Conservation (phyloP, 768 basidiomycete genomes). For the Rhodotorula toruloides region DNA sequence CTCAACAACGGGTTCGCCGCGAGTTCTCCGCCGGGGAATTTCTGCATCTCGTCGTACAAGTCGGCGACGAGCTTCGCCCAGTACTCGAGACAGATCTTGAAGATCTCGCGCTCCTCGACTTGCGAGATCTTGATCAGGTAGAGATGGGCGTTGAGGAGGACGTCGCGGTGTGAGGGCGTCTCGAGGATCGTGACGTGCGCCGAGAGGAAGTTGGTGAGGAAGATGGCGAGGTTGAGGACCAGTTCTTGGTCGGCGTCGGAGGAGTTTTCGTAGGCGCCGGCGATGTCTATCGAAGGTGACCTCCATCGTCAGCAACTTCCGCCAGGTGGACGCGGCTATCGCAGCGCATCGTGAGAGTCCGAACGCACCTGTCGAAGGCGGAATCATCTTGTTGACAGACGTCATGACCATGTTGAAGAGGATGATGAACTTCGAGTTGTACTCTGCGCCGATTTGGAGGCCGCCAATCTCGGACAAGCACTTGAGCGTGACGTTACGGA, state of each 20-base stretch:
- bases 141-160: slow-evolving; percentile 89
- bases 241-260: slow-evolving; percentile 92
- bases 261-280: slow-evolving; percentile 80
- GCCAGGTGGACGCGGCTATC: no score
- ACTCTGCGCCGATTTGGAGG: slow-evolving; percentile 89
- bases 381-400: slow-evolving; percentile 78
- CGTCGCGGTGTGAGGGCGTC: slow-evolving; percentile 79
- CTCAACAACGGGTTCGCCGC: slow-evolving; percentile 68
- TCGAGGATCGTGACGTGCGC: slow-evolving; percentile 92
- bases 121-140: slow-evolving; percentile 98
- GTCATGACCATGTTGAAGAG: slow-evolving; percentile 62
- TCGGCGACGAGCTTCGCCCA: slow-evolving; percentile 94
- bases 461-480: slow-evolving; percentile 95
- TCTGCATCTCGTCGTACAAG: slow-evolving; percentile 94
- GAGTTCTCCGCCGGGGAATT: slow-evolving; percentile 69
- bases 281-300: slow-evolving; percentile 56
- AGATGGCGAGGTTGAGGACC: slow-evolving; percentile 92
- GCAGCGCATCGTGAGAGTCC: background rate
- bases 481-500: slow-evolving; percentile 93
- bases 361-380: slow-evolving; percentile 67
- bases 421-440: slow-evolving; percentile 95
- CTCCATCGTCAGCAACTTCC: background rate
- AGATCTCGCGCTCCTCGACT: slow-evolving; percentile 96
- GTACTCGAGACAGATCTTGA: slow-evolving; percentile 98
- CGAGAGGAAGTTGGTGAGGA: slow-evolving; percentile 92